These are phyloP conservation scores for Diaporthe destruens DNA, from an alignment of 2,329 filamentous ascomycete genomes.

Conservation along the genomic window DNA sequence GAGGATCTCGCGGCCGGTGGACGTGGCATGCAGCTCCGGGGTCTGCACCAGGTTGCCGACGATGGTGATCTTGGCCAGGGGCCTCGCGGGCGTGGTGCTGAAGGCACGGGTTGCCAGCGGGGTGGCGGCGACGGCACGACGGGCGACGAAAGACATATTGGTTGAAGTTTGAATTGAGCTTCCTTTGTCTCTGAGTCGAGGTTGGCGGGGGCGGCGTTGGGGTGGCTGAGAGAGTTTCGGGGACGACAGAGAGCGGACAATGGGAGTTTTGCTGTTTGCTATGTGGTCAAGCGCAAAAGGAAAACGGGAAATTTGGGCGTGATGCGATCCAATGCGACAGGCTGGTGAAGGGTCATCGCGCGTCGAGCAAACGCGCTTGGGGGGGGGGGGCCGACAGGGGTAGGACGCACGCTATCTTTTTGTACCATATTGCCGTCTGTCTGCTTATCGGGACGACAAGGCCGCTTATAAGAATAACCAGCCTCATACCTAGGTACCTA, in stretches of 20 bases:
- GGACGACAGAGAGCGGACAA: not conserved
- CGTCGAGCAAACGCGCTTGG: constrained; percentile 2
- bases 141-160: constrained; percentile 45
- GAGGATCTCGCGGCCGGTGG: constrained; percentile 79
- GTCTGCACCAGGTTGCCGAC: constrained; percentile 85
- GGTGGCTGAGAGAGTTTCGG: not conserved
- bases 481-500: no score
- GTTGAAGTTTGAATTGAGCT: not conserved
- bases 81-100: constrained; percentile 75
- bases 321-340: constrained; percentile 26
- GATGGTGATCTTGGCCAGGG: constrained; percentile 84
- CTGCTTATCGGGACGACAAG: constrained; percentile 6
- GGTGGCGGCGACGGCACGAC: constrained; percentile 48
- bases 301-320: constrained; percentile 29
- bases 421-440: not conserved
- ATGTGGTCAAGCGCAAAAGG: constrained; percentile 3
- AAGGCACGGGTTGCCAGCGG: constrained; percentile 74
- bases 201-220: constrained; percentile 43
- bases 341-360: constrained; percentile 27
- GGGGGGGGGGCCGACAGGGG: constrained; percentile 14
- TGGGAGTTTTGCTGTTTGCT: not conserved
- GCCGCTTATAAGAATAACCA: not conserved
- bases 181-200: constrained; percentile 9
- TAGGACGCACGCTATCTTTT: not conserved
- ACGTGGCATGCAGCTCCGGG: constrained; percentile 80